Evolutionary conservation across 495 filamentous ascomycete species (phyloP).

Genomic region (Aspergillus olivimuriae): DNA sequence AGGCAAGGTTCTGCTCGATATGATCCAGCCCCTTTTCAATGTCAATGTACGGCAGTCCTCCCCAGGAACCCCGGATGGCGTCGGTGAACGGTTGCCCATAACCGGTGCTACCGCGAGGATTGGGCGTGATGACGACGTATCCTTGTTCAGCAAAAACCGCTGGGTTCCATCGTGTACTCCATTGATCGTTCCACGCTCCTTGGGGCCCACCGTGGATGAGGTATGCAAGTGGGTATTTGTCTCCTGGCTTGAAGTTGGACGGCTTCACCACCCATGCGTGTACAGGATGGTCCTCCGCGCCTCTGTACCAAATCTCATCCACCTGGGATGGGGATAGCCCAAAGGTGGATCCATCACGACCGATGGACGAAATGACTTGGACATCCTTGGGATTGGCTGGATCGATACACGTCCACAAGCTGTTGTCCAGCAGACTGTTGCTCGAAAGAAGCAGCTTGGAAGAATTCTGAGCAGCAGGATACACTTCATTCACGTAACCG

Average conservation of each 20-base stretch:
- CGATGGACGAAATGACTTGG: slow-evolving; percentile 55
- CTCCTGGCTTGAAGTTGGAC: slow-evolving; percentile 61
- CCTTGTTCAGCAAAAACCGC: slow-evolving; percentile 89
- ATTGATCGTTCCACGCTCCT: slow-evolving; percentile 74
- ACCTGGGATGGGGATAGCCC: slow-evolving; percentile 57
- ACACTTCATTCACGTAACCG: slow-evolving; percentile 55
- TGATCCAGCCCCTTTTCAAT: slow-evolving; percentile 75
- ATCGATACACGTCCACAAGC: slow-evolving; percentile 55
- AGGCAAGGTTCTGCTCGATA: slow-evolving; percentile 62
- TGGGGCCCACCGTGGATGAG: slow-evolving; percentile 88
- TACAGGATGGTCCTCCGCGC: slow-evolving; percentile 55
- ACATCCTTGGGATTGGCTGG: slow-evolving; percentile 36
- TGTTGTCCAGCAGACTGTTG: slow-evolving; percentile 63
- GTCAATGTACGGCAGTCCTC: slow-evolving; percentile 72
- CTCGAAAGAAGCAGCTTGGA: slow-evolving; percentile 56
- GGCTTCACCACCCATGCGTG: slow-evolving; percentile 80
- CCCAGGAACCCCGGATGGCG: slow-evolving; percentile 72
- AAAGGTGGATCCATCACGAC: slow-evolving; percentile 61
- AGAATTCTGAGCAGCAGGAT: slow-evolving; percentile 41
- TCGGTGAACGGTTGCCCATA: slow-evolving; percentile 79
- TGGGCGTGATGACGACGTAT: slow-evolving; percentile 81
- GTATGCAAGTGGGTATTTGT: slow-evolving; percentile 78
- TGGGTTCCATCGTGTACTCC: slow-evolving; percentile 89
- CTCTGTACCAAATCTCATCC: slow-evolving; percentile 66
- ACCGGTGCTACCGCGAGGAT: slow-evolving; percentile 80